Evolutionary conservation across 1,284 basidiomycete species (phyloP).

Genomic region (Xanthoconium separans): DNA sequence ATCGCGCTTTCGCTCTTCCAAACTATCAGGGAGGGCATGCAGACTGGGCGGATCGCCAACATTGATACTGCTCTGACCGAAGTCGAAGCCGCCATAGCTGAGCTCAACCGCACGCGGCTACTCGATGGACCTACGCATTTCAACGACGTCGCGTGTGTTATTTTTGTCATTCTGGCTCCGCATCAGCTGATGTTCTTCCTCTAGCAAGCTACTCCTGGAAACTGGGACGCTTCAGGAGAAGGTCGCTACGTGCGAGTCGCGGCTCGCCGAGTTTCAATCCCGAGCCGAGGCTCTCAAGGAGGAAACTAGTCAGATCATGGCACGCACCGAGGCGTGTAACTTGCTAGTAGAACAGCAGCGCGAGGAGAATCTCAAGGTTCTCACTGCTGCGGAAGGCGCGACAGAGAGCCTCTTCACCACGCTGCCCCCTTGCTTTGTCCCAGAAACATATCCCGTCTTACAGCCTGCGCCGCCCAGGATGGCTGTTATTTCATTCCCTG

Average conservation of each 20-base stretch:
- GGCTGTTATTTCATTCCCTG: constrained; percentile 23
- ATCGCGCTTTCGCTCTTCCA: constrained; percentile 13
- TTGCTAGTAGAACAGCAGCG: constrained; percentile 8
- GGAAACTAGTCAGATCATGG: constrained; percentile 6
- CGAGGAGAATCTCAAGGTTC: constrained; percentile 5
- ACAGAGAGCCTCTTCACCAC: background rate
- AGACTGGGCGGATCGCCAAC: constrained; percentile 11
- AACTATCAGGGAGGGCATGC: constrained; percentile 13
- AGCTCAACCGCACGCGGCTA: constrained; percentile 2
- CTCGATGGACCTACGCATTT: background rate
- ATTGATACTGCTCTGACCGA: constrained; percentile 9
- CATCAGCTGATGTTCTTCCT: constrained; percentile 2
- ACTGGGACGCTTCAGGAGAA: constrained; percentile 8
- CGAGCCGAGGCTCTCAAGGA: constrained; percentile 4
- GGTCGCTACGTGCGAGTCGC: constrained; percentile 11
- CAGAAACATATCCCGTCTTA: background rate
- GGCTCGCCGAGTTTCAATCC: constrained; percentile 6
- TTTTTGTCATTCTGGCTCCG: background rate
- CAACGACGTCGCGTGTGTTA: constrained; percentile 10
- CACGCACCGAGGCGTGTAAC: constrained; percentile 7
- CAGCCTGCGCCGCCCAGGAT: background rate
- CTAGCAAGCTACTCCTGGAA: constrained; percentile 15
- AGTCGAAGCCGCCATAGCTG: constrained; percentile 15
- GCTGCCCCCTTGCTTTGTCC: background rate
- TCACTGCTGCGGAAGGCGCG: constrained; percentile 1